These are phyloP conservation scores for Xerocomus potaroensis DNA, from an alignment of 768 basidiomycete species.

Conservation along the genomic window DNA sequence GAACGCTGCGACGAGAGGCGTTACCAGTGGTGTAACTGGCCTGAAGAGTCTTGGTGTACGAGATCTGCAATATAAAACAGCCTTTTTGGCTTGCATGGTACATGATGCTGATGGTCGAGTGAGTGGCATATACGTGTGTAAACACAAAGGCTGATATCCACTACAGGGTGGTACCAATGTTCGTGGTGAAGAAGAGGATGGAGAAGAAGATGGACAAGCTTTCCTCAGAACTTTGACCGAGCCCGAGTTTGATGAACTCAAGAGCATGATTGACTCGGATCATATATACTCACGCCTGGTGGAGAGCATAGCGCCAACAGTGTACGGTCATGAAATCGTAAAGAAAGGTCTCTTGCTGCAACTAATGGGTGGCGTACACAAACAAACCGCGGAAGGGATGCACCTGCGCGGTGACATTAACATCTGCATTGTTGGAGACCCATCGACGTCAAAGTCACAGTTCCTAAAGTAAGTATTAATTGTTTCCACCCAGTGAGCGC, in stretches of 20 bases:
- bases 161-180: constrained; percentile 78
- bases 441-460: constrained; percentile 96
- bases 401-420: constrained; percentile 98
- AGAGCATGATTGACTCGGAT: constrained; percentile 89
- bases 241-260: constrained; percentile 93
- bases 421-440: constrained; percentile 97
- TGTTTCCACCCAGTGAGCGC: not conserved
- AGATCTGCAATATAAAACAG: constrained; percentile 97
- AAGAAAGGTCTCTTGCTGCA: constrained; percentile 96
- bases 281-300: constrained; percentile 95
- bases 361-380: constrained; percentile 98
- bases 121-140: constrained; percentile 29
- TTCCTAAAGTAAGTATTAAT: constrained; percentile 79
- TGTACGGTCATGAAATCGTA: constrained; percentile 98
- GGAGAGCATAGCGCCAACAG: constrained; percentile 93
- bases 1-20: constrained; percentile 55
- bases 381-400: constrained; percentile 94
- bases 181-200: constrained; percentile 81
- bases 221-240: constrained; percentile 89
- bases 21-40: constrained; percentile 85
- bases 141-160: not conserved
- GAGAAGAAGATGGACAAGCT: constrained; percentile 72
- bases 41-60: constrained; percentile 92
- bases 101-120: constrained; percentile 87
- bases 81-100: constrained; percentile 97